A percentile compares a stretch with the other conserved stretches of the same genome.
phyloP scores from a whole-genome alignment of 352 stramenopile species.

The Phytophthora pseudosyringae region DNA sequence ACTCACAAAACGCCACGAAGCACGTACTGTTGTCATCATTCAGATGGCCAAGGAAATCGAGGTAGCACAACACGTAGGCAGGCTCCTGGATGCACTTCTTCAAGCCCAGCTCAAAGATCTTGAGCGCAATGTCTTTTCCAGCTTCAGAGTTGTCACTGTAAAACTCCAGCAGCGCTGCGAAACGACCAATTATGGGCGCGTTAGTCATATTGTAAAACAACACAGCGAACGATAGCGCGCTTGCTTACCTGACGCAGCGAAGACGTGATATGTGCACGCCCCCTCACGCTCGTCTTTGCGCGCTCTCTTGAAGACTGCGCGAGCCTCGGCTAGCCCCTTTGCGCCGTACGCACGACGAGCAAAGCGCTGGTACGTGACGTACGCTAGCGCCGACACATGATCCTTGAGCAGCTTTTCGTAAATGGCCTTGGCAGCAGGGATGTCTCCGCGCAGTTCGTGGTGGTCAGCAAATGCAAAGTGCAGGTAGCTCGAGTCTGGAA shows the following conservation, averaged over 20 bases:
- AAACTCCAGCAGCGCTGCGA: slow-evolving; percentile 81
- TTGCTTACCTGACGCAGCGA: slow-evolving; percentile 72
- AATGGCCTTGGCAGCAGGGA: slow-evolving; percentile 70
- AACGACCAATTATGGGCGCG: slow-evolving; percentile 11
- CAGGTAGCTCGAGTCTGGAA: slow-evolving; percentile 83
- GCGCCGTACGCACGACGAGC: slow-evolving; percentile 74
- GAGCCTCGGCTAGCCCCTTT: slow-evolving; percentile 79
- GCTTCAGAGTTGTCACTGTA: slow-evolving; percentile 85
- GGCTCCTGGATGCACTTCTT: slow-evolving; percentile 91
- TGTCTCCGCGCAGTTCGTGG: slow-evolving; percentile 74
- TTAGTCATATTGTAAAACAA: slow-evolving; percentile 10
- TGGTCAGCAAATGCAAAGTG: slow-evolving; percentile 85
- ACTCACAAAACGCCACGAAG: not conserved
- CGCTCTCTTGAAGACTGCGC: slow-evolving; percentile 82
- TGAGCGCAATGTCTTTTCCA: slow-evolving; percentile 87
- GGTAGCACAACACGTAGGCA: slow-evolving; percentile 84
- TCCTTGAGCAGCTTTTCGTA: slow-evolving; percentile 87
- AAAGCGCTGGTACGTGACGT: slow-evolving; percentile 89
- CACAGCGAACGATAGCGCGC: not conserved
- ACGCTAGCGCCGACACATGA: slow-evolving; percentile 73
- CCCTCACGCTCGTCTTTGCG: slow-evolving; percentile 86
- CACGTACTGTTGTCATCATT: slow-evolving; percentile 91
- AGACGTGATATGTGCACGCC: slow-evolving; percentile 86
- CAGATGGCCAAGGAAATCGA: slow-evolving; percentile 86
- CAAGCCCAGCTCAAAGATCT: slow-evolving; percentile 89